Percentiles rank a stretch among this genome's conserved stretches.
Evolutionary conservation across 2,329 filamentous ascomycete species (phyloP).

Genomic region (Chaetomium sp.): DNA sequence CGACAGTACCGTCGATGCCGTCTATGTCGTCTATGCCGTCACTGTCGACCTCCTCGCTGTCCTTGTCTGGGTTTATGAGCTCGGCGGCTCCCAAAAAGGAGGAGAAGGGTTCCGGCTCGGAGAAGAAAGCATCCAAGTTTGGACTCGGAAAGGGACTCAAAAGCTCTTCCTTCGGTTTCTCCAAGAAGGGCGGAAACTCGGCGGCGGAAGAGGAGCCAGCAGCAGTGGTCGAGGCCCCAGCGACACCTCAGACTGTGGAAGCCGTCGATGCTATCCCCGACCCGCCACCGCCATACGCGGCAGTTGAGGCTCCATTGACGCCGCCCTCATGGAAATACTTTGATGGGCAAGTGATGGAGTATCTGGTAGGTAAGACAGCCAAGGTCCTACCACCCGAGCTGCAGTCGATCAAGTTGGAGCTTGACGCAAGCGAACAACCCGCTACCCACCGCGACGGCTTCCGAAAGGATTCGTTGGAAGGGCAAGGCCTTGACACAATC

Average conservation of each 20-base stretch:
- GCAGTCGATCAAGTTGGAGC: neutral
- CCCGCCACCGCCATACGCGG: constrained; percentile 7
- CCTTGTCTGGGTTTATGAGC: constrained; percentile 1
- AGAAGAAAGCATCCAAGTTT: constrained; percentile 2
- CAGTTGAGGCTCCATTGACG: neutral
- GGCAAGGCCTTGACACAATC: constrained; percentile 33
- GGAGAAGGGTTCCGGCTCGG: neutral
- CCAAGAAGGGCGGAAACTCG: neutral
- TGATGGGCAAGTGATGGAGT: constrained; percentile 5
- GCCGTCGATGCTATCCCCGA: neutral
- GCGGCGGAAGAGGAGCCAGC: neutral
- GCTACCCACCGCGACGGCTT: too few relatives aligned
- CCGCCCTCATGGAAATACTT: constrained; percentile 3
- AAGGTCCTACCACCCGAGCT: neutral
- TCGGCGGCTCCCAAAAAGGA: neutral
- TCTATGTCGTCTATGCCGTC: constrained; percentile 12
- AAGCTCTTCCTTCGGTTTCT: constrained; percentile 3
- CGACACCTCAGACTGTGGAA: neutral
- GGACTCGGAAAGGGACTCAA: constrained; percentile 10
- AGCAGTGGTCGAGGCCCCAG: neutral
- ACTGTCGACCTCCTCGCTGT: constrained; percentile 11
- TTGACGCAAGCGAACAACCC: too few relatives aligned
- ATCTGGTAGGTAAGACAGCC: neutral
- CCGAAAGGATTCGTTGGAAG: neutral
- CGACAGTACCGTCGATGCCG: constrained; percentile 4